Conservation (phyloP, 768 basidiomycete genomes). For the Trametes coccinea region DNA sequence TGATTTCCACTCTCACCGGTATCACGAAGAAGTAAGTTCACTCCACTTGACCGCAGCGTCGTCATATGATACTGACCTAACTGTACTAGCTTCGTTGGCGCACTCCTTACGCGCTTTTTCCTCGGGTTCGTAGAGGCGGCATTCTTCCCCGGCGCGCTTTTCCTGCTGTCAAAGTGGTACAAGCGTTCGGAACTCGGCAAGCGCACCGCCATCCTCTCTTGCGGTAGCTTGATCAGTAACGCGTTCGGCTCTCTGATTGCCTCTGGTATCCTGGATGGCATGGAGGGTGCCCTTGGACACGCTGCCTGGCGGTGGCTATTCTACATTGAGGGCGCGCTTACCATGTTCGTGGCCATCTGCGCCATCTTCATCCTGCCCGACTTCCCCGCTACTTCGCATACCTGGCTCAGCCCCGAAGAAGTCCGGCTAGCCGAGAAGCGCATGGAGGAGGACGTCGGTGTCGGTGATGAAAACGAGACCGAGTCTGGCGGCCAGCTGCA, state of each 20-base stretch:
- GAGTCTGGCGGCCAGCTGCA: slow-evolving; percentile 37
- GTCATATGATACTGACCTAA: slow-evolving; percentile 12
- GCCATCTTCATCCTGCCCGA: slow-evolving; percentile 72
- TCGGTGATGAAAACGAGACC: slow-evolving; percentile 49
- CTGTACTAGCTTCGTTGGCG: slow-evolving; percentile 49
- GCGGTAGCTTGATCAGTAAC: slow-evolving; percentile 77
- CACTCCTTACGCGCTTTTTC: slow-evolving; percentile 71
- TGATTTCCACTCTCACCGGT: slow-evolving; percentile 46
- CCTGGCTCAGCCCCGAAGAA: slow-evolving; percentile 64
- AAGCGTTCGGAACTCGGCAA: slow-evolving; percentile 68
- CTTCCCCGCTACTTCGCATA: slow-evolving; percentile 59
- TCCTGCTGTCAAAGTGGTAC: slow-evolving; percentile 72
- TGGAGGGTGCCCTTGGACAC: slow-evolving; percentile 67
- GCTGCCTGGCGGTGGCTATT: slow-evolving; percentile 76
- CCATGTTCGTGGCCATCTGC: slow-evolving; percentile 50
- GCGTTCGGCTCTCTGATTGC: slow-evolving; percentile 82
- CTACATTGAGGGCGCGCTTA: slow-evolving; percentile 64
- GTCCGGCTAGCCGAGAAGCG: slow-evolving; percentile 55
- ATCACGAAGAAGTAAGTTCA: slow-evolving; percentile 26
- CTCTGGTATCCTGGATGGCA: slow-evolving; percentile 68
- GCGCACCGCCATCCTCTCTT: slow-evolving; percentile 66
- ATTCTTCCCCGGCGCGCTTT: slow-evolving; percentile 70
- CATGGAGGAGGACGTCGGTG: slow-evolving; percentile 64
- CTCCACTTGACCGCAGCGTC: background rate
- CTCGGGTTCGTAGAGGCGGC: slow-evolving; percentile 63